Percentiles rank a stretch among this genome's conserved stretches.
Evolutionary conservation across 208 protist genomes (phyloP).

Genomic region (Crithidia mellificae): DNA sequence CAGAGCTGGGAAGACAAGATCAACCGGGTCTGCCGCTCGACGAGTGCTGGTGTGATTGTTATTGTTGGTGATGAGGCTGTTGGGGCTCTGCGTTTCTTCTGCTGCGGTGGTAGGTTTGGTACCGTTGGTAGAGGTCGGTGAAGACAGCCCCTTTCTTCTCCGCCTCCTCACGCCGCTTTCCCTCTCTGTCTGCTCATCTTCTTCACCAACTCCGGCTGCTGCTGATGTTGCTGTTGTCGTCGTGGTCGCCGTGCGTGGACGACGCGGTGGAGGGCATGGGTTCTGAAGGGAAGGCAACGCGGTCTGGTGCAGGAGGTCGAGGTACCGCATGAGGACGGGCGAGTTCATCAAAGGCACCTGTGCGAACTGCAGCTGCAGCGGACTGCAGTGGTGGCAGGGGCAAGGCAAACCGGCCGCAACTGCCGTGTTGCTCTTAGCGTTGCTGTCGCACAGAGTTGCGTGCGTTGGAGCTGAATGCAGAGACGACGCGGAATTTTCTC

Average conservation of each 20-base stretch:
- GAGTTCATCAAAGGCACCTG: conserved; percentile 28
- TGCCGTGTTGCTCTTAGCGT: no score
- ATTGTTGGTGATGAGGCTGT: not conserved
- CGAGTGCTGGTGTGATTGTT: not conserved
- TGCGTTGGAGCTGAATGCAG: no score
- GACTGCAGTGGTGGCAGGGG: conserved; percentile 22
- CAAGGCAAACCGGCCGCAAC: not conserved
- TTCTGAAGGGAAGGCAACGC: conserved; percentile 21
- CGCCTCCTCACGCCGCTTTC: no score
- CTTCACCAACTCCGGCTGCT: not conserved
- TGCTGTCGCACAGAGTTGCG: no score
- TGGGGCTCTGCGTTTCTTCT: no score
- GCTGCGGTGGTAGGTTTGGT: no score
- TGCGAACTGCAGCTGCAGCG: conserved; percentile 33
- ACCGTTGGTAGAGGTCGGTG: no score
- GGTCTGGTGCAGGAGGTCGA: conserved; percentile 24
- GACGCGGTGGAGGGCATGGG: conserved; percentile 6
- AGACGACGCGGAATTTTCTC: no score
- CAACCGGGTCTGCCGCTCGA: conserved; percentile 1
- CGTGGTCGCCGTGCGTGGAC: not conserved
- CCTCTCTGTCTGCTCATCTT: no score
- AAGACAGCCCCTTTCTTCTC: no score
- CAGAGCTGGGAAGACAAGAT: conserved; percentile 25
- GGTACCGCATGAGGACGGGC: conserved; percentile 21
- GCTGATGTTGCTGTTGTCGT: not conserved